phyloP scores from a whole-genome alignment of 768 basidiomycete species.

The Tylopilus felleus region DNA sequence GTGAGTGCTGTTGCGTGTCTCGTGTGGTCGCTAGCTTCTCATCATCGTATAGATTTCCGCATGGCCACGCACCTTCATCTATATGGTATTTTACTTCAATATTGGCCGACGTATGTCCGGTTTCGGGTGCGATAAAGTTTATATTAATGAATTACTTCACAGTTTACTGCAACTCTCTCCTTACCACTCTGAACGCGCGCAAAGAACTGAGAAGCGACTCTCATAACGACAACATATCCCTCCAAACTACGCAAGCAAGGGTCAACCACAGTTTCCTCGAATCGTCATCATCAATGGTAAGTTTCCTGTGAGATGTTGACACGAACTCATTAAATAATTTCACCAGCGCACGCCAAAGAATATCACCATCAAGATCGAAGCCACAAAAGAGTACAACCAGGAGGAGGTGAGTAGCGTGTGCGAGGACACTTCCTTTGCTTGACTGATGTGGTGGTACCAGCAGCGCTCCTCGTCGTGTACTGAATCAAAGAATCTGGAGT shows the following conservation, averaged over 20 bases:
- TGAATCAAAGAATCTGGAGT: constrained; percentile 10
- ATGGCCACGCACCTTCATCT: constrained; percentile 49
- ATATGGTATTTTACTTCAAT: constrained; percentile 58
- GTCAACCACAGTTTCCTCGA: background rate
- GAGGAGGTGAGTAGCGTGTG: constrained; percentile 34
- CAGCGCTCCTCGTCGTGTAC: background rate
- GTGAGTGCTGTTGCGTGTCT: background rate
- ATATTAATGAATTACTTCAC: background rate
- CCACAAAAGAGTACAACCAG: constrained; percentile 48
- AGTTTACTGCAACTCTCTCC: constrained; percentile 63
- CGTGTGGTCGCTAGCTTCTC: background rate
- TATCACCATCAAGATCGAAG: constrained; percentile 66
- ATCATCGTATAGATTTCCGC: background rate
- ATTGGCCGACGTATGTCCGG: constrained; percentile 51
- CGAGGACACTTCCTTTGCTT: background rate
- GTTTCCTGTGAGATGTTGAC: background rate
- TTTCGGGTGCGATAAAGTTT: background rate
- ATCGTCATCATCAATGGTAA: constrained; percentile 7
- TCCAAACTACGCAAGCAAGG: constrained; percentile 8
- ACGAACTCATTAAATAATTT: background rate
- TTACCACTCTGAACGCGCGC: constrained; percentile 57
- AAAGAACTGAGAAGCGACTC: constrained; percentile 38
- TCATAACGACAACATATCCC: constrained; percentile 7
- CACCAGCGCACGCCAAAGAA: constrained; percentile 36
- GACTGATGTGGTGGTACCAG: background rate